Evolutionary conservation across 2,329 filamentous ascomycete genomes (phyloP).

Genomic region (Fusarium verrucosum): DNA sequence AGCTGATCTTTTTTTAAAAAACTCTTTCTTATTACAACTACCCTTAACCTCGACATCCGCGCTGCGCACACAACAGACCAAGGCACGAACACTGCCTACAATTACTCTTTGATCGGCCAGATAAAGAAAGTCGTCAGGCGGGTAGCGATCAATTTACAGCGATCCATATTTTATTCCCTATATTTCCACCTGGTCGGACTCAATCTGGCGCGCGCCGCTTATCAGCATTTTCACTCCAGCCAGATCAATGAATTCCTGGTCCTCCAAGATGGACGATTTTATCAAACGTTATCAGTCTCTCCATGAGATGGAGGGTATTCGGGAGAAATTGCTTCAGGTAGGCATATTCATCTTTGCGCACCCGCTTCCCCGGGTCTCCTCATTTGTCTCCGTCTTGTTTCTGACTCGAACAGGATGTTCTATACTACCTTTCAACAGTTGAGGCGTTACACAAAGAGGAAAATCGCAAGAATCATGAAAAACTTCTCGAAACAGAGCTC

Average conservation of each 20-base stretch:
- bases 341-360: neutral
- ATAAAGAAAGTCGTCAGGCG: conserved; percentile 4
- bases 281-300: neutral
- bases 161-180: neutral
- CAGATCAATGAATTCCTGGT: neutral
- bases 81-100: too few relatives aligned
- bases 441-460: conserved; percentile 55
- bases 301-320: neutral
- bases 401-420: conserved; percentile 42
- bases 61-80: neutral
- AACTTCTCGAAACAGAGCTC: conserved; percentile 57
- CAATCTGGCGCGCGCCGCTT: conserved; percentile 25
- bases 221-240: neutral
- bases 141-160: conserved; percentile 15
- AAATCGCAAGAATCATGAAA: conserved; percentile 53
- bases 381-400: neutral
- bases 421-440: conserved; percentile 51
- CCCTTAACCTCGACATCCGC: conserved; percentile 4
- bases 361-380: neutral
- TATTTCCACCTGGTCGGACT: conserved; percentile 10
- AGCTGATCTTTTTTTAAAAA: conserved; percentile 9
- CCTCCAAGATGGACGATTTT: neutral
- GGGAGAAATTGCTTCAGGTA: neutral
- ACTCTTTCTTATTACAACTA: neutral
- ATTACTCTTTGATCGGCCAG: too few relatives aligned